Conservation (phyloP, 228 moss, liverwort and hornwort species). For the Sphagnum fallax region DNA sequence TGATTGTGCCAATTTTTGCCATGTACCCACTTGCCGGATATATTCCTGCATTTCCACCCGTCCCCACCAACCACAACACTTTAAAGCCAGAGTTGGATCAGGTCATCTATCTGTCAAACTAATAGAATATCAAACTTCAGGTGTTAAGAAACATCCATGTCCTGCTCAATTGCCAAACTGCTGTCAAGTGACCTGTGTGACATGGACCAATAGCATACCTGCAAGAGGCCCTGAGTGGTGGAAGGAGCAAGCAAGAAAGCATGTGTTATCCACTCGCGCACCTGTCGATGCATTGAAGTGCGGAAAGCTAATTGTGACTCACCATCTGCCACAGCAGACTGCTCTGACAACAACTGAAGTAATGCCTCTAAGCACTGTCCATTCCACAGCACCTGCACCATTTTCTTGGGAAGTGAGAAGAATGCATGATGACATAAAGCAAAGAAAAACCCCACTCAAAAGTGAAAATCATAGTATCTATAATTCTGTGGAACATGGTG, state of each 20-base stretch:
- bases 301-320: constrained; percentile 32
- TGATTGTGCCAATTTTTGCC: constrained; percentile 79
- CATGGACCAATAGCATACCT: constrained; percentile 27
- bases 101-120: too few relatives aligned
- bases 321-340: constrained; percentile 35
- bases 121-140: too few relatives aligned
- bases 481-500: too few relatives aligned
- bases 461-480: too few relatives aligned
- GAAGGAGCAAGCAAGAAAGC: constrained; percentile 73
- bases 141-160: too few relatives aligned
- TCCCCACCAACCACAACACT: background rate
- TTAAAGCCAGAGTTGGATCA: too few relatives aligned
- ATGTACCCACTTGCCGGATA: constrained; percentile 68
- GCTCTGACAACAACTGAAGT: constrained; percentile 66
- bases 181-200: too few relatives aligned
- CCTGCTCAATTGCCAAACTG: too few relatives aligned
- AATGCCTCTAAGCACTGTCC: constrained; percentile 70
- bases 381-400: constrained; percentile 67
- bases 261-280: constrained; percentile 79
- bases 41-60: constrained; percentile 47
- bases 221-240: constrained; percentile 90
- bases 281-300: constrained; percentile 46
- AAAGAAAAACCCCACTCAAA: too few relatives aligned
- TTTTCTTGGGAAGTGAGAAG: background rate
- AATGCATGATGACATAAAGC: background rate